These are phyloP conservation scores for Geotrichum restrictum DNA, from an alignment of 1,139 yeast species.

Conservation along the genomic window DNA sequence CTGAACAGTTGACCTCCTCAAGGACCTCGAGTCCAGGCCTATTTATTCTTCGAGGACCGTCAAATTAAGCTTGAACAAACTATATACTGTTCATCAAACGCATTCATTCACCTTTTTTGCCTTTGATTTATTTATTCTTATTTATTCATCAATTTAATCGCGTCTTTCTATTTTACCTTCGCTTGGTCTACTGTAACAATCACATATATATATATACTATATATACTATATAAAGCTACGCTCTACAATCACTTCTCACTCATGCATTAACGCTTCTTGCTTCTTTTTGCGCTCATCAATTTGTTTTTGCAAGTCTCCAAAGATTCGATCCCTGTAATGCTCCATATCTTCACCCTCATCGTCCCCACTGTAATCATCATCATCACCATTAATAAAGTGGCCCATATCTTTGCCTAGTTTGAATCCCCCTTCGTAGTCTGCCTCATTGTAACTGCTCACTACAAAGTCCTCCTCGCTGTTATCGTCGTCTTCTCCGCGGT, in stretches of 20 bases:
- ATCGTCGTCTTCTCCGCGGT: constrained; percentile 22
- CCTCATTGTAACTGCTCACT: constrained; percentile 8
- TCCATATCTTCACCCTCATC: constrained; percentile 31
- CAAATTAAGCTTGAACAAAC: too few species aligned
- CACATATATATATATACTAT: neutral
- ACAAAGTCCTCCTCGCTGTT: constrained; percentile 18
- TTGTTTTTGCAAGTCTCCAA: constrained; percentile 26
- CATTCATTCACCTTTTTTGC: too few species aligned
- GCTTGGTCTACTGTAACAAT: too few species aligned
- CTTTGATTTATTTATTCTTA: too few species aligned
- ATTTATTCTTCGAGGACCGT: constrained; percentile 8
- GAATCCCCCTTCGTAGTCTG: constrained; percentile 8
- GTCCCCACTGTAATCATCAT: constrained; percentile 8
- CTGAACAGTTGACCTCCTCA: neutral
- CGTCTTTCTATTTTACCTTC: neutral
- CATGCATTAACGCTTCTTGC: constrained; percentile 4
- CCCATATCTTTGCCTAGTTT: neutral
- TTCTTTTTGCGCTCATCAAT: constrained; percentile 18
- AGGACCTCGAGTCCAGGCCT: neutral
- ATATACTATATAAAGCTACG: neutral
- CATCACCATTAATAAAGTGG: neutral
- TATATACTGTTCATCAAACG: too few species aligned
- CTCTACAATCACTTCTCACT: neutral
- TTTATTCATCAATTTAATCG: too few species aligned
- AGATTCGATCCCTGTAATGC: constrained; percentile 32